phyloP scores from a whole-genome alignment of 2,329 filamentous ascomycete genomes.

The Neospermospora avenae region DNA sequence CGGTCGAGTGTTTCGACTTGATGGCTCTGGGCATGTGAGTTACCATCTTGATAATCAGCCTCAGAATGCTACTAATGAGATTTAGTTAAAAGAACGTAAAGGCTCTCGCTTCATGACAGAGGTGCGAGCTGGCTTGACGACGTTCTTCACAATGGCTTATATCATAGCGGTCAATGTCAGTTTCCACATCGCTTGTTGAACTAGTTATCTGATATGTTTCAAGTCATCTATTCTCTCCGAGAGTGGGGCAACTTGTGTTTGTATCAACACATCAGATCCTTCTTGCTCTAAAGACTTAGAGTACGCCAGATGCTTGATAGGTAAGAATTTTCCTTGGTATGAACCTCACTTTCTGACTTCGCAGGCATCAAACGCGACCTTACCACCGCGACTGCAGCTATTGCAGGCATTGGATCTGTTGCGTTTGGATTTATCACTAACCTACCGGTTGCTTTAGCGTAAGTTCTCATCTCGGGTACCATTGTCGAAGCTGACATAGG shows the following conservation, averaged over 20 bases:
- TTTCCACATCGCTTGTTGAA: conserved; percentile 1
- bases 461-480: conserved; percentile 36
- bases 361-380: conserved; percentile 68
- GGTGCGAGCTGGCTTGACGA: conserved; percentile 74
- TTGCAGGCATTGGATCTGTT: conserved; percentile 71
- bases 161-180: conserved; percentile 35
- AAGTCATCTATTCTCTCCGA: conserved; percentile 71
- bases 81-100: conserved; percentile 62
- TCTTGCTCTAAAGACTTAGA: conserved; percentile 34
- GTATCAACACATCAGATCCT: conserved; percentile 39
- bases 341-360: conserved; percentile 6
- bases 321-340: conserved; percentile 16
- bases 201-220: conserved; percentile 35
- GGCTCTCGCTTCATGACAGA: conserved; percentile 72
- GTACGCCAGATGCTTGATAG: conserved; percentile 43
- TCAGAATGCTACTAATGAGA: conserved; percentile 5
- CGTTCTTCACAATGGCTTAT: conserved; percentile 48
- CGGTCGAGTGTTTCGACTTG: conserved; percentile 62
- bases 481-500: conserved; percentile 1
- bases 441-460: conserved; percentile 73
- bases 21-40: conserved; percentile 63
- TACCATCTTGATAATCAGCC: not conserved
- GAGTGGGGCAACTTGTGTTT: conserved; percentile 73
- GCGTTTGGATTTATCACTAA: conserved; percentile 80
- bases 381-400: conserved; percentile 79